Evolutionary conservation across 768 basidiomycete species (phyloP), one percentile per base, ranked within the genome.

Genomic region (Tylopilus felleus): DNA sequence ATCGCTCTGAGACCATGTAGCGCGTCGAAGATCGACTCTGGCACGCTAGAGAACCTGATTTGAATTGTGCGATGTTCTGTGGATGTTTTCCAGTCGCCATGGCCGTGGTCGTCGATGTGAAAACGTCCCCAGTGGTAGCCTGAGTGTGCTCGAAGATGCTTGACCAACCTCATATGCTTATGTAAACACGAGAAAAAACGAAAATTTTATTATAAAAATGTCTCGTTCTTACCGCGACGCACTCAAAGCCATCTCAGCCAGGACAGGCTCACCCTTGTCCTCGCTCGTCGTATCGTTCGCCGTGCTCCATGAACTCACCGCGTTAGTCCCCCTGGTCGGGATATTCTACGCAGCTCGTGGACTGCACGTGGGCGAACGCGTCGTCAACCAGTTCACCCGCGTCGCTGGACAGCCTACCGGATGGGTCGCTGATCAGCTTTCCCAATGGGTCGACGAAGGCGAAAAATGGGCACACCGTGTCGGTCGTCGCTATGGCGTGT

Each of bases 301-400:
- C 6, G 72, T 94, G 49, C 75, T 97, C 3, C 94, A 97, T 65
- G 93, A 97, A 65, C 58, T 91, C 12, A 93, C 92, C 0, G 92
- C 93, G 0, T 64, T 94, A 47, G 75, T 83, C 0, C 91, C 93
- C 3, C 77, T 94, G 27, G 78, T 86, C 5, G 80, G 83, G 33
- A 66, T 90, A 36, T 96, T 93, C 68, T 91, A 83, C 64, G 75
- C 76, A 0, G 83, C 90, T 9, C 76, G 86, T 31, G 67, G 79
- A 5, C 60, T 90, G 1, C 88, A 87, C 3, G 67, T 90, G 22
- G 93, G 94, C 0, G 84, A 88, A 49, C 73, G 69, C 36, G 68
- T 91, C 53, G 81, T 93, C 25, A 65, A 71, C 21, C 65, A 71
- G 22, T 63, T 82, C 48, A 60, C 35, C 22, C 55, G 19, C 36